Conservation (phyloP, 805 yeast genomes). For the Pichia sporocuriosa region DNA sequence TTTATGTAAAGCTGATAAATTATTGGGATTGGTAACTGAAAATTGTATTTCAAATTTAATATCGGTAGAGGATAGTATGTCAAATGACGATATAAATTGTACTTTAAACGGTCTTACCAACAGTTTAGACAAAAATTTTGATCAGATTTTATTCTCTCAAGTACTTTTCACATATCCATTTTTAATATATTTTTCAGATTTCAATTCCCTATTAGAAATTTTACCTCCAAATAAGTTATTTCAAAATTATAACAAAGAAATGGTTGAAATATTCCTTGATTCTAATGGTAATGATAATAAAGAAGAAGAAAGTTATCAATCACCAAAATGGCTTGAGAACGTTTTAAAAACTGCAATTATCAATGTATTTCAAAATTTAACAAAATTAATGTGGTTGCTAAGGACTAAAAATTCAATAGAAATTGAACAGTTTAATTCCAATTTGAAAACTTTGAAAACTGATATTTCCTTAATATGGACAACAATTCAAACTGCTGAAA, state of each 20-base stretch:
- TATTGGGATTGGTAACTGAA: slow-evolving; percentile 22
- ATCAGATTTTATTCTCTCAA: slow-evolving; percentile 10
- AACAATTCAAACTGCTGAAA: slow-evolving; percentile 26
- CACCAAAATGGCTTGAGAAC: slow-evolving; percentile 30
- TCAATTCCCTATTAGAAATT: slow-evolving; percentile 24
- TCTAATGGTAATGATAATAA: not conserved
- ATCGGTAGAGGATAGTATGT: not conserved
- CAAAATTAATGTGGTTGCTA: slow-evolving; percentile 35
- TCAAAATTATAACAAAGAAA: slow-evolving; percentile 25
- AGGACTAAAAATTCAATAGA: slow-evolving; percentile 12
- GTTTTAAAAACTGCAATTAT: slow-evolving; percentile 34
- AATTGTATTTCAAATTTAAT: slow-evolving; percentile 7
- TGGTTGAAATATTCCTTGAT: slow-evolving; percentile 8
- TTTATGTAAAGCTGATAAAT: slow-evolving; percentile 33
- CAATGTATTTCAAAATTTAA: slow-evolving; percentile 32
- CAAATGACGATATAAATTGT: not conserved
- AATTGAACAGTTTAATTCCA: slow-evolving; percentile 2
- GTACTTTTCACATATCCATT: slow-evolving; percentile 38
- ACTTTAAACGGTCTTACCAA: not conserved
- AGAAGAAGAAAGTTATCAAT: not conserved
- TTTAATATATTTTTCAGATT: slow-evolving; percentile 32
- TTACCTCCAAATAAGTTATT: slow-evolving; percentile 38
- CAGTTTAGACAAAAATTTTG: slow-evolving; percentile 1
- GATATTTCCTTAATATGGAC: slow-evolving; percentile 27
- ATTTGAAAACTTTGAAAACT: slow-evolving; percentile 16